phyloP scores from a whole-genome alignment of 176 grass and related monocot species.

The Leersia perrieri region DNA sequence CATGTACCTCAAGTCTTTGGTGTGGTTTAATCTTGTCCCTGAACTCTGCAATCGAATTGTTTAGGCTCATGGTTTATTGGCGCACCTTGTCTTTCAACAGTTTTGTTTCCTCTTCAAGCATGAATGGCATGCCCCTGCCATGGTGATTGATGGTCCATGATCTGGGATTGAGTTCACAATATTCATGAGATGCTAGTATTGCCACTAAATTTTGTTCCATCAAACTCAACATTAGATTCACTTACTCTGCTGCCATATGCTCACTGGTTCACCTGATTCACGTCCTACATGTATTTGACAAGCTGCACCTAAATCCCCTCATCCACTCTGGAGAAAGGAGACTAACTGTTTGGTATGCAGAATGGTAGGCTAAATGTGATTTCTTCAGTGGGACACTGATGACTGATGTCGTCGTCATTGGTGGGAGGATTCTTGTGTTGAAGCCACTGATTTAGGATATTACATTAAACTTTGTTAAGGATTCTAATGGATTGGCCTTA shows the following conservation, averaged over 20 bases:
- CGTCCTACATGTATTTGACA: no score
- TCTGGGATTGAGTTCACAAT: background rate
- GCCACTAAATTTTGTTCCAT: background rate
- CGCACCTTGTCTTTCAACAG: background rate
- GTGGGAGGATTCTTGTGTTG: background rate
- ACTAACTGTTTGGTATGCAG: background rate
- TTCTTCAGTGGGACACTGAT: background rate
- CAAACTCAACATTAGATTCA: background rate
- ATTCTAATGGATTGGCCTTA: background rate
- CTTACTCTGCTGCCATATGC: no score
- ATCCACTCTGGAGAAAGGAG: no score
- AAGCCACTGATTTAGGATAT: background rate
- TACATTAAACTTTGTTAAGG: background rate
- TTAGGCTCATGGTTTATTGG: background rate
- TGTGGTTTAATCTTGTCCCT: background rate
- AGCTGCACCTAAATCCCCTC: no score
- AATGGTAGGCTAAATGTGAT: background rate
- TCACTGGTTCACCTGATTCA: no score
- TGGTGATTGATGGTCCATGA: no score
- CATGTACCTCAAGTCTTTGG: background rate
- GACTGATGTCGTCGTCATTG: background rate
- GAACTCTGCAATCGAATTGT: background rate
- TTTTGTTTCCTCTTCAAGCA: no score
- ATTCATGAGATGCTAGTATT: background rate
- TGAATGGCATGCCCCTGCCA: no score